Percentiles rank a stretch among this genome's conserved stretches.
Conservation (phyloP, 371 early-diverging fungal genomes). For the Syncephalastrum contaminatum region DNA sequence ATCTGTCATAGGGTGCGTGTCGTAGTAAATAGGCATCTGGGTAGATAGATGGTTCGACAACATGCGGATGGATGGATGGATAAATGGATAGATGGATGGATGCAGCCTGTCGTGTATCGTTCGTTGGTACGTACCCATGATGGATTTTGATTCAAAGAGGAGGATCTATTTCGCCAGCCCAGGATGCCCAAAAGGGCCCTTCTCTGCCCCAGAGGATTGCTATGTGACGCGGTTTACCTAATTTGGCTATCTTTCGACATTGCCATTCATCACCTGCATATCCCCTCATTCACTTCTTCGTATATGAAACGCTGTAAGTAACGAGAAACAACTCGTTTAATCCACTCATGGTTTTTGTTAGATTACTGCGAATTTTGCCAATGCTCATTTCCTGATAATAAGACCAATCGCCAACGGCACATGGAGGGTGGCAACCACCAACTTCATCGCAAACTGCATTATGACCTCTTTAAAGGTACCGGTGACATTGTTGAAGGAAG, state of each 20-base stretch:
- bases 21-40: not conserved
- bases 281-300: too few species aligned
- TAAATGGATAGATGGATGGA: too few species aligned
- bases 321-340: too few species aligned
- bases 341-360: conserved; percentile 3
- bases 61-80: not conserved
- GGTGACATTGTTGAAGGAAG: not conserved
- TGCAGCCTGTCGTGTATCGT: too few species aligned
- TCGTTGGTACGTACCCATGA: conserved; percentile 20
- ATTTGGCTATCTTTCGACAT: too few species aligned
- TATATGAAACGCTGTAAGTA: too few species aligned
- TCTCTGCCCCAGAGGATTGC: too few species aligned
- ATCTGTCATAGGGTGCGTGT: not conserved
- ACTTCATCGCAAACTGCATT: conserved; percentile 35
- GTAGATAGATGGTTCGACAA: not conserved
- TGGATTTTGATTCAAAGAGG: conserved; percentile 18
- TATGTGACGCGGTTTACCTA: too few species aligned
- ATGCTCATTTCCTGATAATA: conserved; percentile 49
- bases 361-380: conserved; percentile 51
- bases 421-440: conserved; percentile 34
- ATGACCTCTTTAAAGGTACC: conserved; percentile 46
- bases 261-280: too few species aligned
- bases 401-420: conserved; percentile 42
- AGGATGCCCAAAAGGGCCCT: too few species aligned
- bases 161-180: conserved; percentile 3